Conservation (phyloP, 2,329 filamentous ascomycete species). For the Cephalotrichum gorgonifer region DNA sequence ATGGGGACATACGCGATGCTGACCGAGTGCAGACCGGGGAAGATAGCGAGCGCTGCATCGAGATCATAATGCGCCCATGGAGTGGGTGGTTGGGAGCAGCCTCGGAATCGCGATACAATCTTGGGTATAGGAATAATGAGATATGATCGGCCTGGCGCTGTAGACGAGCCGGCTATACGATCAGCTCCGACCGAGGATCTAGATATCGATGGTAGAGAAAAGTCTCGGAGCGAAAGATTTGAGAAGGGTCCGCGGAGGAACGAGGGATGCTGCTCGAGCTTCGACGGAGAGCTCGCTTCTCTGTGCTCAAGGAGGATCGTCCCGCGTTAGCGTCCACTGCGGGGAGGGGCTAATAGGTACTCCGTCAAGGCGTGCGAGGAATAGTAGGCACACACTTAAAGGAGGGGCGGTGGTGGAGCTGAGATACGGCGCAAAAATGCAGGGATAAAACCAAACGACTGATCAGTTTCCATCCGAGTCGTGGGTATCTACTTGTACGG, state of each 20-base stretch:
- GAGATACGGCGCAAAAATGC: background rate
- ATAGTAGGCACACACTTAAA: background rate
- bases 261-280: background rate
- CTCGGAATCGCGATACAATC: background rate
- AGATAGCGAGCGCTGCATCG: conserved; percentile 6
- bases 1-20: conserved; percentile 2
- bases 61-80: conserved; percentile 7
- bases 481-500: background rate
- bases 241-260: background rate
- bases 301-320: background rate
- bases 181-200: background rate
- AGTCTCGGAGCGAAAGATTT: background rate
- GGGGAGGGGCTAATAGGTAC: background rate
- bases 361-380: no score
- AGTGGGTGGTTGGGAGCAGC: background rate
- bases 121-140: no score
- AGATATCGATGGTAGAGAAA: background rate
- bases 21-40: conserved; percentile 4
- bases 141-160: background rate
- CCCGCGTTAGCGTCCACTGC: background rate
- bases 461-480: background rate
- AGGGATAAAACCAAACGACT: background rate
- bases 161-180: background rate
- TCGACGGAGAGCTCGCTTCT: background rate
- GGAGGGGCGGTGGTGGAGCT: background rate